These are phyloP conservation scores for Linnemannia hyalina DNA, from an alignment of 192 early-diverging fungal species.

Conservation along the genomic window DNA sequence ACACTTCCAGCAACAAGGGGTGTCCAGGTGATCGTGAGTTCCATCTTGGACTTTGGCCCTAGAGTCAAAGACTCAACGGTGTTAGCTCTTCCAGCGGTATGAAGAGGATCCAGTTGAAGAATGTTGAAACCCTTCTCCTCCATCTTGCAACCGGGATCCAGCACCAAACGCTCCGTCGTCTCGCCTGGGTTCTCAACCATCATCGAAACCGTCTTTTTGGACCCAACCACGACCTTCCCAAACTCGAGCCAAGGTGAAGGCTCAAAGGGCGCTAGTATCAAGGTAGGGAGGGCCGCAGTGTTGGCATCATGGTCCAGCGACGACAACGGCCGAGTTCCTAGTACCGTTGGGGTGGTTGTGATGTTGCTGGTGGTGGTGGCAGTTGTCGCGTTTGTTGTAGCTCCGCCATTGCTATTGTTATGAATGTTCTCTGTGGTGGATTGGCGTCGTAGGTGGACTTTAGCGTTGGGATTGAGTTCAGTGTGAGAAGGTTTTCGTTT, in stretches of 20 bases:
- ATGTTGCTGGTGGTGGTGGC: neutral
- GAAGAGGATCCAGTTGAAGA: slow-evolving; percentile 39
- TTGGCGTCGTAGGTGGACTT: slow-evolving; percentile 40
- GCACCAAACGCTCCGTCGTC: neutral
- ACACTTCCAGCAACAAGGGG: slow-evolving; percentile 30
- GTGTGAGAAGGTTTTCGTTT: slow-evolving; percentile 33
- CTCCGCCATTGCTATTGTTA: neutral
- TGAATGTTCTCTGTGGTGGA: slow-evolving; percentile 19
- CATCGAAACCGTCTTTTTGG: slow-evolving; percentile 29
- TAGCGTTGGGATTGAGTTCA: slow-evolving; percentile 21
- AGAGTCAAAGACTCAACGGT: slow-evolving; percentile 7
- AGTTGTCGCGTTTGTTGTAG: slow-evolving; percentile 1
- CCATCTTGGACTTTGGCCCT: slow-evolving; percentile 28
- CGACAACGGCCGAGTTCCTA: slow-evolving; percentile 6
- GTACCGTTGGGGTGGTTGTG: neutral
- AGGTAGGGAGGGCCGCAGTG: slow-evolving; percentile 20
- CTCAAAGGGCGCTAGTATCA: slow-evolving; percentile 39
- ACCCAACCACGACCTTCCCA: slow-evolving; percentile 38
- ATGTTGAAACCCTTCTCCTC: slow-evolving; percentile 54
- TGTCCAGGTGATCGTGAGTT: slow-evolving; percentile 38
- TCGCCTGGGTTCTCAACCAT: slow-evolving; percentile 37
- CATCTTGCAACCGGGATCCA: slow-evolving; percentile 44
- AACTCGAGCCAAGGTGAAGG: slow-evolving; percentile 52
- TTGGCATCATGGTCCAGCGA: slow-evolving; percentile 22
- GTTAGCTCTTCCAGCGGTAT: neutral